A percentile compares a stretch with the other conserved stretches of the same genome.
Conservation (phyloP, 2,329 filamentous ascomycete species). For the Colletotrichum tropicicola region DNA sequence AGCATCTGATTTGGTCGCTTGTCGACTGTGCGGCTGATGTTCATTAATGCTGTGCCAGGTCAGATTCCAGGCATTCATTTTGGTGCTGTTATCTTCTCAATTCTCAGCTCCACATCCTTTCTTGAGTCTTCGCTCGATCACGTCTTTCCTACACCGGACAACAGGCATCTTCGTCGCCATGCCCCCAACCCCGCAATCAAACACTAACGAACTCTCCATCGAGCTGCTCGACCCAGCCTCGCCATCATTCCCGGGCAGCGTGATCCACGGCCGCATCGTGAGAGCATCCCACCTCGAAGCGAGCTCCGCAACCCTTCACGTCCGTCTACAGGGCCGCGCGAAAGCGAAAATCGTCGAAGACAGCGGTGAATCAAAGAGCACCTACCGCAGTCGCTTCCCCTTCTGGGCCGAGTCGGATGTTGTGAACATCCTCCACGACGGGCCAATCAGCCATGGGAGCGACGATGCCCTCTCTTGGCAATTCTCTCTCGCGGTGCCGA, state of each 20-base stretch:
- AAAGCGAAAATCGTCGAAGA: constrained; percentile 36
- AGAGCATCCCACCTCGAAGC: constrained; percentile 33
- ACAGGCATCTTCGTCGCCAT: no score
- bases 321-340: constrained; percentile 36
- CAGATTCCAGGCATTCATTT: no score
- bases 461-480: constrained; percentile 33
- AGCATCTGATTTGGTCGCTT: no score
- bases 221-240: background rate
- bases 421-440: constrained; percentile 32
- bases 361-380: constrained; percentile 12
- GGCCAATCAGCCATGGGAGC: constrained; percentile 34
- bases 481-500: constrained; percentile 39
- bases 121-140: no score
- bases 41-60: no score
- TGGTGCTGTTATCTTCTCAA: no score
- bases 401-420: constrained; percentile 32
- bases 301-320: constrained; percentile 29
- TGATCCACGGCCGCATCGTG: constrained; percentile 36
- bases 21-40: no score
- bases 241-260: constrained; percentile 34
- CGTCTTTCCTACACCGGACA: no score
- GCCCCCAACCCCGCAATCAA: background rate
- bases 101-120: no score
- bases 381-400: constrained; percentile 36
- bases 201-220: background rate